Base-by-base conservation (phyloP, 306 rosid species). In the Quillaja saponaria region DNA sequence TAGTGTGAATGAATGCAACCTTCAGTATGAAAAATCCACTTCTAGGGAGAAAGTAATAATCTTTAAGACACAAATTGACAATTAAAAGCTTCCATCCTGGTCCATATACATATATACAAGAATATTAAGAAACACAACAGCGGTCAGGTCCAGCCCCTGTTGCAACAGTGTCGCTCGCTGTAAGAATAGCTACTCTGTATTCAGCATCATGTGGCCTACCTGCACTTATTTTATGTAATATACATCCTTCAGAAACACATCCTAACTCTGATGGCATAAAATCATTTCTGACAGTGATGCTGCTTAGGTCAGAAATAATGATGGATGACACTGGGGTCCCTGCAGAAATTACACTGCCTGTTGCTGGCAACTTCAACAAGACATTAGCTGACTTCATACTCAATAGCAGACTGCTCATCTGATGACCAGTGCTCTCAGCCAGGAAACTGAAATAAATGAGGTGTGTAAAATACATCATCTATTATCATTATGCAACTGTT, bases 121-220 rank as follows among this genome's bases (percentile, higher is more conserved):
- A n/a, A n/a, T n/a, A n/a, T n/a, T n/a, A n/a, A n/a, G n/a, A n/a
- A n/a, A n/a, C 76, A 61, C 82, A 91, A 95, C 98, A 88, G 70
- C 95, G 76, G 85, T 91, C 98, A 19, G 95, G 95, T 46, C 96
- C 96, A 31, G 81, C 82, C 73, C 96, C 98, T 1, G 64, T 69
- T 63, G 96, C 86, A 73, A 91, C 97, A 35, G 97, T 91, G 55
- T 91, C 98, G 68, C 96, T 88, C 54, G 88, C 95, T 34, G 96
- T 91, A 75, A 91, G 95, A 82, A 91, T 53, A 66, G 92, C 90
- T 71, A 91, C 89, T 58, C 76, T 82, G 51, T 73, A 9, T 47
- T 75, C 80, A 48, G 71, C 74, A 72, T 69, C 75, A 19, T 7
- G 74, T 55, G 80, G 55, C 59, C 74, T 64, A 68, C 71, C 71